These are phyloP conservation scores for Phanerochaete carnosa DNA, from an alignment of 768 basidiomycete genomes.

Conservation along the genomic window DNA sequence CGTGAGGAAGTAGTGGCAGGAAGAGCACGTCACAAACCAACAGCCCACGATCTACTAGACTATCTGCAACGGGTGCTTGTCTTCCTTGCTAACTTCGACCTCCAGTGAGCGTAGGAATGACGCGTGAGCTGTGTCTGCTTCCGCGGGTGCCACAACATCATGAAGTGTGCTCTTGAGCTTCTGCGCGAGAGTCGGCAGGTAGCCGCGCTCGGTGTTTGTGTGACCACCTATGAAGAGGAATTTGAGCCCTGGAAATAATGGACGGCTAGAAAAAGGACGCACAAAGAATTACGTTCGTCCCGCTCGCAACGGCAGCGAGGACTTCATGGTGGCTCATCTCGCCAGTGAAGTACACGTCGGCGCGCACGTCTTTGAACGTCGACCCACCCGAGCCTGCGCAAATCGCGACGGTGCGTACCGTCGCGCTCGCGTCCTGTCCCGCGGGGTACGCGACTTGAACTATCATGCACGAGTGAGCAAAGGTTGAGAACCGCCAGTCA, in stretches of 20 bases:
- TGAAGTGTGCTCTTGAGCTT: constrained; percentile 54
- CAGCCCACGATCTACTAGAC: no score
- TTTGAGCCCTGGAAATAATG: not conserved
- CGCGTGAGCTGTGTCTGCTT: constrained; percentile 32
- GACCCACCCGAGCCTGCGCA: constrained; percentile 90
- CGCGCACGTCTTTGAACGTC: constrained; percentile 64
- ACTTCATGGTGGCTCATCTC: constrained; percentile 94
- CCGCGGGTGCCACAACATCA: constrained; percentile 28
- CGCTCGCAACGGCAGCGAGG: constrained; percentile 75
- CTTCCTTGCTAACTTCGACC: constrained; percentile 69
- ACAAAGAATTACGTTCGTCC: constrained; percentile 80
- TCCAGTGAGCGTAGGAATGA: constrained; percentile 35
- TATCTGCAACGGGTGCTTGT: constrained; percentile 72
- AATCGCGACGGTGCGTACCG: constrained; percentile 66
- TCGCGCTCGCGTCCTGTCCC: constrained; percentile 14
- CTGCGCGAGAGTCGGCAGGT: constrained; percentile 70
- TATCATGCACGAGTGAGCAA: constrained; percentile 25
- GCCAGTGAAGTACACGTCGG: constrained; percentile 90
- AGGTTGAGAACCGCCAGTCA: constrained; percentile 3
- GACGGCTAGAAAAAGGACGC: constrained; percentile 28
- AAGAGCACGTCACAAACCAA: no score
- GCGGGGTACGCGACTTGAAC: constrained; percentile 63
- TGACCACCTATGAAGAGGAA: constrained; percentile 61
- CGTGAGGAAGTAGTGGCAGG: not conserved
- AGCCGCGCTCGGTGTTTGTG: constrained; percentile 93